Evolutionary conservation across 345 rosid genomes (phyloP), one percentile per base, ranked within the genome.

Genomic region (Salix koriyanagi): DNA sequence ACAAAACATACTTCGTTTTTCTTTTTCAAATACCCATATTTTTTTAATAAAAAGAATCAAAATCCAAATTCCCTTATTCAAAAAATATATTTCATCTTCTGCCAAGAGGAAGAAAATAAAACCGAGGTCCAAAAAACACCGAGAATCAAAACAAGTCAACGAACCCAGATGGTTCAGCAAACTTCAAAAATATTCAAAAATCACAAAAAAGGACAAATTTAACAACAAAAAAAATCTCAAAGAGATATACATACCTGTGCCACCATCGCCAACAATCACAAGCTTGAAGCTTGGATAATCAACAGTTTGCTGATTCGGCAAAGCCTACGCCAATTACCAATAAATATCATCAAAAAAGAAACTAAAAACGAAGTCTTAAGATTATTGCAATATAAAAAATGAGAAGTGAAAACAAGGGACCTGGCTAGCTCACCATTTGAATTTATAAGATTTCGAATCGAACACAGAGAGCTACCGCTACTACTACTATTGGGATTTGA

Each of bases 241-340:
- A 62, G 9, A 36, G 4, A 11, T 5, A 70, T 44, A 79, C 10
- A 46, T 68, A 82, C 87, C 87, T 32, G 87, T 85, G 74, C 87
- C 87, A 26, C 87, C 87, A 65, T 85, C 87, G 1, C 87, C 87
- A 15, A 85, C 87, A 62, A 85, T 79, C 42, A 85, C 85, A 73
- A 85, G 85, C 87, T 85, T 85, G 83, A 85, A 82, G 80, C 84
- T 85, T 46, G 87, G 87, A 46, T 92, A 83, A 76, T 86, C 85
- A 1, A 94, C 94, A 44, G 89, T 87, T 74, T 80, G 89, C 79
- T 85, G 97, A 66, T 88, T 90, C 3, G 91, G 96, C 67, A 94
- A 74, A 77, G 98, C 96, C 98, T 94, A 68, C 65, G 74, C 39
- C 25, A 52, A 12, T 26, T 72, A 21, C 71, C 4, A 34, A 36